These are phyloP conservation scores for Amauroascus verrucosus DNA, from an alignment of 2,329 filamentous ascomycete species.

Conservation along the genomic window DNA sequence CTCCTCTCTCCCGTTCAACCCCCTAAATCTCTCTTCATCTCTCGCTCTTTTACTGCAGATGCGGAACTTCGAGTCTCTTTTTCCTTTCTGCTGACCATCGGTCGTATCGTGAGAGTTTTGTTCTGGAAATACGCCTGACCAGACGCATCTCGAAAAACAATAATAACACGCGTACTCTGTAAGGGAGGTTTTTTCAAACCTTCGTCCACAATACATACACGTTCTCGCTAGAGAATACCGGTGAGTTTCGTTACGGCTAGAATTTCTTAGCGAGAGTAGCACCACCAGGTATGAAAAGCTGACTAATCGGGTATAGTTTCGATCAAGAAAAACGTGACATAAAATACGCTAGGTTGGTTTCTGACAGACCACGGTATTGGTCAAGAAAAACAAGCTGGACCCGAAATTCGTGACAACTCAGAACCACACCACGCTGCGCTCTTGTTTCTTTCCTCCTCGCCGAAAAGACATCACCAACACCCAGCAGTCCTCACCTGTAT, in stretches of 20 bases:
- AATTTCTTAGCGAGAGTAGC: background rate
- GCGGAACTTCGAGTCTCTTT: background rate
- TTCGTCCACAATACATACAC: background rate
- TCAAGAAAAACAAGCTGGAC: conserved; percentile 12
- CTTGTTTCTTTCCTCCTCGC: conserved; percentile 6
- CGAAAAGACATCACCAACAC: conserved; percentile 1
- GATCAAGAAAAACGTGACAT: conserved; percentile 11
- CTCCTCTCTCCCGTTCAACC: too few species aligned
- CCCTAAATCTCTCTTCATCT: background rate
- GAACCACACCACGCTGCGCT: conserved; percentile 6
- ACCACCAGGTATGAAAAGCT: background rate
- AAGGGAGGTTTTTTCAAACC: background rate
- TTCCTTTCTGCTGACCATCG: background rate
- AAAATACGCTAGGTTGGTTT: conserved; percentile 14
- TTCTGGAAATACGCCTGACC: conserved; percentile 11
- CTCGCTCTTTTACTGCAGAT: background rate
- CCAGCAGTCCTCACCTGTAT: background rate
- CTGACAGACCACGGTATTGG: conserved; percentile 14
- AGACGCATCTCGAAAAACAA: conserved; percentile 7
- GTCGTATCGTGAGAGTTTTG: conserved; percentile 2
- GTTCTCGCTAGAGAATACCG: background rate
- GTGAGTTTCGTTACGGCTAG: background rate
- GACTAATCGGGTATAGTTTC: conserved; percentile 2
- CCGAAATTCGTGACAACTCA: conserved; percentile 13
- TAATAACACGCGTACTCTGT: conserved; percentile 5